A percentile compares a stretch with the other conserved stretches of the same genome.
These are phyloP conservation scores for Plenodomus biglobosus DNA, from an alignment of 2,329 filamentous ascomycete genomes.

Conservation along the genomic window DNA sequence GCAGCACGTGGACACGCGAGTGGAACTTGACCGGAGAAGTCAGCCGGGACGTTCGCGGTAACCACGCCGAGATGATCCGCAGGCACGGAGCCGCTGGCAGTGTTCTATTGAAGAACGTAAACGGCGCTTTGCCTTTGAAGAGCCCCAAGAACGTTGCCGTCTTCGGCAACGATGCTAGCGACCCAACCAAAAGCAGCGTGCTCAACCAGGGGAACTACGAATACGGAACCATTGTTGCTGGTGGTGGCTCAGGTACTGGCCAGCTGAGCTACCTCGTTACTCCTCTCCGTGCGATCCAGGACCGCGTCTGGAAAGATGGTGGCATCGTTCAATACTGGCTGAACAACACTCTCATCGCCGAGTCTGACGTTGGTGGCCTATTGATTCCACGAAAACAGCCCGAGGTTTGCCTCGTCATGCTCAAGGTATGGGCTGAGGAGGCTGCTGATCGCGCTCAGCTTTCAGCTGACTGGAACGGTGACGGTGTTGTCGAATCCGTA, in stretches of 20 bases:
- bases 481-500: slow-evolving; percentile 48
- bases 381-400: slow-evolving; percentile 40
- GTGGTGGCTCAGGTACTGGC: slow-evolving; percentile 49
- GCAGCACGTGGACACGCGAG: slow-evolving; percentile 40
- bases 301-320: slow-evolving; percentile 27
- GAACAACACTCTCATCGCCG: slow-evolving; percentile 47
- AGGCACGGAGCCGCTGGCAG: slow-evolving; percentile 46
- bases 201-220: slow-evolving; percentile 41
- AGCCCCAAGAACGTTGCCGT: slow-evolving; percentile 53
- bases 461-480: slow-evolving; percentile 47
- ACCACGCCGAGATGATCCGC: slow-evolving; percentile 48
- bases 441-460: slow-evolving; percentile 48
- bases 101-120: slow-evolving; percentile 54
- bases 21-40: slow-evolving; percentile 39
- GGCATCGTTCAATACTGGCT: slow-evolving; percentile 51
- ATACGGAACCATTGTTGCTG: slow-evolving; percentile 48
- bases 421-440: slow-evolving; percentile 57
- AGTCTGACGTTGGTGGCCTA: slow-evolving; percentile 28
- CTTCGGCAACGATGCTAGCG: slow-evolving; percentile 53
- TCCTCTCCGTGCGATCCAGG: slow-evolving; percentile 47
- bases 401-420: slow-evolving; percentile 59
- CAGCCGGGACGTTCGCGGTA: slow-evolving; percentile 43
- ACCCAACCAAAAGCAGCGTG: slow-evolving; percentile 49
- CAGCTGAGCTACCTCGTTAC: slow-evolving; percentile 46
- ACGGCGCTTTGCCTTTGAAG: slow-evolving; percentile 55